These are phyloP conservation scores for Waitea zeae DNA, from an alignment of 1,284 basidiomycete species.

Conservation along the genomic window DNA sequence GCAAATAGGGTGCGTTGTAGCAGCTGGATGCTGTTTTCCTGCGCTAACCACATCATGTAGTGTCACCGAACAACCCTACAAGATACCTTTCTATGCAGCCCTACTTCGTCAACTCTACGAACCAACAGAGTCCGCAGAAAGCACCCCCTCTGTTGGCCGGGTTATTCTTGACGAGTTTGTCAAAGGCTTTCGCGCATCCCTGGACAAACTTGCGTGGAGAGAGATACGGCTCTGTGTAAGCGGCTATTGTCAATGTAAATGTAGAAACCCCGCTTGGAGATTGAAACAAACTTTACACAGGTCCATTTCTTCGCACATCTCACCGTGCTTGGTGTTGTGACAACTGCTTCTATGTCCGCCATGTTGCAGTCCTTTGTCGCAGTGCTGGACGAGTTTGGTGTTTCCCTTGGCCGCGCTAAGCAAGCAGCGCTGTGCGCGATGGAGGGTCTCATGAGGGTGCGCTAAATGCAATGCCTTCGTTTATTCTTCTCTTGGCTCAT, in stretches of 20 bases:
- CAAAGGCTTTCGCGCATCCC: constrained; percentile 71
- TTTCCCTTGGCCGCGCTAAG: constrained; percentile 74
- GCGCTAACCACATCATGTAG: constrained; percentile 14
- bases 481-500: background rate
- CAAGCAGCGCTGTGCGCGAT: constrained; percentile 74
- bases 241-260: constrained; percentile 6
- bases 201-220: constrained; percentile 80
- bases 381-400: constrained; percentile 82
- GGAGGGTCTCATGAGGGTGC: constrained; percentile 72
- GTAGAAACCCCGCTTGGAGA: background rate
- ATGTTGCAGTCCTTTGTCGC: constrained; percentile 69
- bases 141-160: constrained; percentile 39
- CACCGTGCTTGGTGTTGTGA: constrained; percentile 58
- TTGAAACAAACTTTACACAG: background rate
- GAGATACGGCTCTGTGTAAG: constrained; percentile 74
- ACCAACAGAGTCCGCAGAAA: too few relatives aligned
- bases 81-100: constrained; percentile 77
- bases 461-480: constrained; percentile 10
- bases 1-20: constrained; percentile 44
- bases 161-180: constrained; percentile 78
- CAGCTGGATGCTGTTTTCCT: background rate
- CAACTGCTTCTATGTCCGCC: constrained; percentile 56
- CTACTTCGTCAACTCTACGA: constrained; percentile 60
- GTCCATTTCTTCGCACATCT: constrained; percentile 82
- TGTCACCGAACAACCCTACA: constrained; percentile 82